These are phyloP conservation scores for Cladobotryum mycophilum DNA, from an alignment of 2,329 filamentous ascomycete species.

Conservation along the genomic window DNA sequence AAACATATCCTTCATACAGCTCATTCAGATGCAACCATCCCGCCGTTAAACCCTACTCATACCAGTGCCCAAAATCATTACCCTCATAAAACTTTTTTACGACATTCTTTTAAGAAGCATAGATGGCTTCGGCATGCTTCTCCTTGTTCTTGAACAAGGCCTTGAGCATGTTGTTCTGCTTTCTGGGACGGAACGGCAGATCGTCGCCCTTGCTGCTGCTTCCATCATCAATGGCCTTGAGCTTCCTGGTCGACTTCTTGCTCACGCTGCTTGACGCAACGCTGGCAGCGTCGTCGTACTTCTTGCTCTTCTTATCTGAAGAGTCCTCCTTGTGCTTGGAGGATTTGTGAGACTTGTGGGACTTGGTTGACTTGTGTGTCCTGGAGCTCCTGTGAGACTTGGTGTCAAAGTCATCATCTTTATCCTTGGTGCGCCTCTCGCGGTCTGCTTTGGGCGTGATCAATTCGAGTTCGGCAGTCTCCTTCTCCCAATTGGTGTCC, in stretches of 20 bases:
- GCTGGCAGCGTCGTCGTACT: conserved; percentile 23
- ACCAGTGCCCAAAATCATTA: not conserved
- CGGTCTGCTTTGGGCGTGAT: conserved; percentile 51
- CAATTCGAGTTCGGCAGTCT: conserved; percentile 47
- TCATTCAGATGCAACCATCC: not conserved
- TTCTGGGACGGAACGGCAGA: conserved; percentile 40
- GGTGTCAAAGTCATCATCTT: conserved; percentile 38
- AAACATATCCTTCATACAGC: too few species aligned
- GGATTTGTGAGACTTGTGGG: conserved; percentile 20
- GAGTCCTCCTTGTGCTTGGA: conserved; percentile 20
- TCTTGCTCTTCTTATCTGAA: conserved; percentile 15
- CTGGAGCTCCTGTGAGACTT: conserved; percentile 29
- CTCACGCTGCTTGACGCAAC: conserved; percentile 28
- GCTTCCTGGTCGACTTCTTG: conserved; percentile 24
- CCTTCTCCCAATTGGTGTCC: conserved; percentile 27
- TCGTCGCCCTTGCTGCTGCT: conserved; percentile 27
- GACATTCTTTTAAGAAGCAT: not conserved
- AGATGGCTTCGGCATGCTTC: conserved; percentile 20
- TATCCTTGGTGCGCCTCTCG: conserved; percentile 21
- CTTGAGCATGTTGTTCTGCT: conserved; percentile 51
- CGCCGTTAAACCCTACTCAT: not conserved
- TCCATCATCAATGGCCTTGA: conserved; percentile 29
- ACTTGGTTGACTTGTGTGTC: conserved; percentile 22
- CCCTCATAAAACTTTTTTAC: not conserved
- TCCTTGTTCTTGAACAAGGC: conserved; percentile 52